These are phyloP conservation scores for Cronartium quercuum DNA, from an alignment of 1,284 basidiomycete species.

Conservation along the genomic window DNA sequence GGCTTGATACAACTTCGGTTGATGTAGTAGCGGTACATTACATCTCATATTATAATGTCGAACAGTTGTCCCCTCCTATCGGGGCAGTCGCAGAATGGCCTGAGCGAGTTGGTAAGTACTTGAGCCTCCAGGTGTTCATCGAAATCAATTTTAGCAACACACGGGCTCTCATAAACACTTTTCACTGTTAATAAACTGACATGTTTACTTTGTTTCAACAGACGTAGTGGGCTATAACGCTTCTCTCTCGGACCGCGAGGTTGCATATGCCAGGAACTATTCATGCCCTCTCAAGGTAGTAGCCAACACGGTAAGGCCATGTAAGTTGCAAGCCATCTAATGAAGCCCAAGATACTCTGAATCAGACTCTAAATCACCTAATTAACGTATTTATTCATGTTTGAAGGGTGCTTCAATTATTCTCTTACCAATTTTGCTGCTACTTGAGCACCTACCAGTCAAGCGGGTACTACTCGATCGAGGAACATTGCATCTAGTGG, in stretches of 20 bases:
- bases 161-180: background rate
- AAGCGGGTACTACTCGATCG: too few species aligned
- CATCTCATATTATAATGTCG: background rate
- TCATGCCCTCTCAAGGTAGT: background rate
- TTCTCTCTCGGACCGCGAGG: background rate
- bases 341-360: too few species aligned
- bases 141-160: background rate
- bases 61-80: background rate
- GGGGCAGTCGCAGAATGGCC: background rate
- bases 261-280: background rate
- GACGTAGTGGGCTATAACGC: background rate
- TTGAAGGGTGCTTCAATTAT: too few species aligned
- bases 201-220: background rate
- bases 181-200: background rate
- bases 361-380: too few species aligned
- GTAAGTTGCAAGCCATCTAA: too few species aligned
- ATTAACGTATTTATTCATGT: too few species aligned
- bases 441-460: too few species aligned
- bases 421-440: too few species aligned
- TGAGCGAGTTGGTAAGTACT: background rate
- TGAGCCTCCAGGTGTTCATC: background rate
- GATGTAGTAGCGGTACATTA: background rate
- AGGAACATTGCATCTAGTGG: too few species aligned
- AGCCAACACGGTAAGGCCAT: background rate
- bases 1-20: background rate